phyloP scores from a whole-genome alignment of 2,329 filamentous ascomycete species.

The Cryphonectria nitschkei region DNA sequence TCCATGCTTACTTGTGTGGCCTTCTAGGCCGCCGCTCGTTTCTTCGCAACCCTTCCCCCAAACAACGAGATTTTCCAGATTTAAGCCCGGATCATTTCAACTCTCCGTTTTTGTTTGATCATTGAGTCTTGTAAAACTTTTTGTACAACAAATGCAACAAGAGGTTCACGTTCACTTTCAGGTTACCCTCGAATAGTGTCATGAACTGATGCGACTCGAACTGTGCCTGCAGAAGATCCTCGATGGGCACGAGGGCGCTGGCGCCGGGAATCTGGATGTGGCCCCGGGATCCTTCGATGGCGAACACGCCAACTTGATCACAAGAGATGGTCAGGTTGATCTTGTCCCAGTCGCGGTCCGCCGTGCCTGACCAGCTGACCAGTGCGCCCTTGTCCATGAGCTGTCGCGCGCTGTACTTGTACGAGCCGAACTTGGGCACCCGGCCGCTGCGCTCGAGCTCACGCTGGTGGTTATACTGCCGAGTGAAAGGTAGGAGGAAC shows the following conservation, averaged over 20 bases:
- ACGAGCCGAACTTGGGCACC: constrained; percentile 95
- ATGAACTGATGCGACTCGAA: constrained; percentile 97
- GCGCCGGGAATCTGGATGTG: constrained; percentile 96
- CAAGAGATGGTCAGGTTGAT: constrained; percentile 93
- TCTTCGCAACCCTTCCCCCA: neutral
- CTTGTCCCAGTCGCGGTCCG: constrained; percentile 83
- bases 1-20: neutral
- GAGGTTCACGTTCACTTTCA: constrained; percentile 94
- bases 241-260: constrained; percentile 84
- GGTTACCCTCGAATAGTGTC: constrained; percentile 83
- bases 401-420: constrained; percentile 91
- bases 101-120: constrained; percentile 32
- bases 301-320: constrained; percentile 93
- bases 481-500: constrained; percentile 94
- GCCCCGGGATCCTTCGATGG: constrained; percentile 85
- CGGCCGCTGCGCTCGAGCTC: constrained; percentile 91
- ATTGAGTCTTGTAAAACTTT: constrained; percentile 89
- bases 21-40: neutral
- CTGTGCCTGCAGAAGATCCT: constrained; percentile 93
- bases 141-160: constrained; percentile 96
- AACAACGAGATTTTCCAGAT: neutral
- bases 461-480: constrained; percentile 97
- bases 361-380: constrained; percentile 85
- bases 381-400: constrained; percentile 93
- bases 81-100: neutral